These are phyloP conservation scores for Xylaria intraflava DNA, from an alignment of 495 filamentous ascomycete genomes.

Conservation along the genomic window DNA sequence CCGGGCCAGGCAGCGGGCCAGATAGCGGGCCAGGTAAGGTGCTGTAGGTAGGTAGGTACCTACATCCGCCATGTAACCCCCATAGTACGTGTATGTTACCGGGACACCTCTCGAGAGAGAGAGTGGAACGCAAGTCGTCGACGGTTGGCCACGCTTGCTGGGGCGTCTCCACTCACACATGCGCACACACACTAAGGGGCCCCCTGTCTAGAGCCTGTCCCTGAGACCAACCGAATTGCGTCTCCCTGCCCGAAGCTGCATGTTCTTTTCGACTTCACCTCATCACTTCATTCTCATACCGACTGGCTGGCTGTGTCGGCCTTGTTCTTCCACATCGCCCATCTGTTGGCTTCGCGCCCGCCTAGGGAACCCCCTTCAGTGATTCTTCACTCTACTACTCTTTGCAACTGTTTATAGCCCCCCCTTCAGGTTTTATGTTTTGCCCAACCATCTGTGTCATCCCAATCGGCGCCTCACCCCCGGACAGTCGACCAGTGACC, in stretches of 20 bases:
- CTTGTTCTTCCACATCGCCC: not conserved
- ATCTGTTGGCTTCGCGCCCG: not conserved
- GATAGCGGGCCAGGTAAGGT: no score
- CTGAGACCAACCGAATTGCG: constrained; percentile 26
- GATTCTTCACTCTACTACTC: not conserved
- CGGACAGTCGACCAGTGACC: not conserved
- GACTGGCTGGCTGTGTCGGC: not conserved
- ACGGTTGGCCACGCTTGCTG: not conserved
- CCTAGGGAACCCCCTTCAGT: not conserved
- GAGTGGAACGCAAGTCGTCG: constrained; percentile 1
- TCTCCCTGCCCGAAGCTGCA: constrained; percentile 27
- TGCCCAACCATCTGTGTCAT: constrained; percentile 6
- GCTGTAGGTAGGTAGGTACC: not conserved
- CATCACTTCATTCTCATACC: constrained; percentile 19
- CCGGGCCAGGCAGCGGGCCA: no score
- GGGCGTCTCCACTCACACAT: constrained; percentile 11
- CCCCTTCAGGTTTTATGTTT: constrained; percentile 2
- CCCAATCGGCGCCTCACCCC: constrained; percentile 2
- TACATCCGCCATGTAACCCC: not conserved
- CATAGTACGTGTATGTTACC: not conserved
- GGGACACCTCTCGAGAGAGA: not conserved
- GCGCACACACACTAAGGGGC: not conserved
- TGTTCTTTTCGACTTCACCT: constrained; percentile 32
- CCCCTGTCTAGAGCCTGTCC: constrained; percentile 21
- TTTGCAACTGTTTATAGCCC: not conserved